These are phyloP conservation scores for Crithidia mellificae DNA, from an alignment of 208 protist species.

Conservation along the genomic window DNA sequence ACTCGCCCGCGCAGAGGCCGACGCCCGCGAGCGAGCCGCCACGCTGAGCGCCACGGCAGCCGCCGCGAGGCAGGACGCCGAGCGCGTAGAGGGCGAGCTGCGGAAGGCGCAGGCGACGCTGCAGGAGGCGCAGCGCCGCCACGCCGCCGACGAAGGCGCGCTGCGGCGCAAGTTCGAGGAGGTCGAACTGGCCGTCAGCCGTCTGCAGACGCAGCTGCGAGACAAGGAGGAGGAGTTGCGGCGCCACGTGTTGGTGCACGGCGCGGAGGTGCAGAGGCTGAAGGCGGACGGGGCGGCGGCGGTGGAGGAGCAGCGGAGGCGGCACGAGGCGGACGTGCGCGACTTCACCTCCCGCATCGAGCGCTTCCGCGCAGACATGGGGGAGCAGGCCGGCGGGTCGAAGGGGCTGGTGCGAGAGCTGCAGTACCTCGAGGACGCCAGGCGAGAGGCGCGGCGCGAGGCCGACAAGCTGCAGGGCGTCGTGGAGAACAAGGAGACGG, in stretches of 20 bases:
- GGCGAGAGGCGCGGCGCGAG: slow-evolving; percentile 38
- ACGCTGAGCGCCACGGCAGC: slow-evolving; percentile 27
- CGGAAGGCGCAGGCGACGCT: slow-evolving; percentile 43
- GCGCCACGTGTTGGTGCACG: slow-evolving; percentile 34
- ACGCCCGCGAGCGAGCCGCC: slow-evolving; percentile 49
- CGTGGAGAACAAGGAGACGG: slow-evolving; percentile 18
- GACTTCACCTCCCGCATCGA: slow-evolving; percentile 56
- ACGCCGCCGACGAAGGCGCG: slow-evolving; percentile 35
- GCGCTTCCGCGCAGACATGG: slow-evolving; percentile 40
- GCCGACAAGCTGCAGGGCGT: slow-evolving; percentile 18
- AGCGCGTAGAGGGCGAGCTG: slow-evolving; percentile 50
- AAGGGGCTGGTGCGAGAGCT: slow-evolving; percentile 52
- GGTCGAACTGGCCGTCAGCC: slow-evolving; percentile 26
- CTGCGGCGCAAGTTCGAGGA: slow-evolving; percentile 43
- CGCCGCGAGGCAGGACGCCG: slow-evolving; percentile 37
- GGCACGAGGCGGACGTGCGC: slow-evolving; percentile 46
- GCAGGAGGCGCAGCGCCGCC: slow-evolving; percentile 34
- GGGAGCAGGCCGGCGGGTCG: slow-evolving; percentile 45
- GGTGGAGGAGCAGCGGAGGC: slow-evolving; percentile 36
- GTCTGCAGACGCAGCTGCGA: slow-evolving; percentile 48
- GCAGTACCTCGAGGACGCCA: slow-evolving; percentile 35
- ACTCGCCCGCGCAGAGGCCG: slow-evolving; percentile 18
- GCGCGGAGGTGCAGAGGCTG: slow-evolving; percentile 47
- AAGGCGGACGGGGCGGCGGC: slow-evolving; percentile 36
- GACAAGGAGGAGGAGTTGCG: slow-evolving; percentile 60